Base-by-base conservation (phyloP, 306 rosid genomes). In the Acmispon strigosus region DNA sequence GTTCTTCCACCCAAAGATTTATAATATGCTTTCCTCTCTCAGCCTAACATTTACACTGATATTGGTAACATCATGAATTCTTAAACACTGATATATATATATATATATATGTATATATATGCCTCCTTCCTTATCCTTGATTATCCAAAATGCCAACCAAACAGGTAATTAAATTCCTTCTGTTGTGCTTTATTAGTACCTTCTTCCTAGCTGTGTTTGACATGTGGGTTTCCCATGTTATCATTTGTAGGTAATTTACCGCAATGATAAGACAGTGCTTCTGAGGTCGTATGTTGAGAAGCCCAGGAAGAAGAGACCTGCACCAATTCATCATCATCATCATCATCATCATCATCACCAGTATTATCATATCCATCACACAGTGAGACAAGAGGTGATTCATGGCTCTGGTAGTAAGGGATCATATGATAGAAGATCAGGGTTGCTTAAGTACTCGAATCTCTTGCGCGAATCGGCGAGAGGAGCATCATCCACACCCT, bases 401-500 rank as follows among this genome's bases (percentile, higher is more conserved):
- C 66, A 63, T 24, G 81, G 70, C 3, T 14, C 34, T 59, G 62
- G 39, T 13, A 51, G 54, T 29, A 79, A 76, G 68, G 88, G 84
- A 54, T 27, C 34, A 27, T 80, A 75, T 66, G 82, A 84, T 58
- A 83, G 98, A 79, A 90, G 82, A 79, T 81, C 84, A 39, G 84
- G 89, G 80, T 81, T 92, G 44, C 98, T 92, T 59, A 85, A 47
- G 53, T 86, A 89, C 75, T 86, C 96, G 2, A 86, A 70, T 69
- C 82, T 34, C 9, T 85, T 92, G 22, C 78, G 96, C 0, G 56
- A 68, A 13, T 88, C 92, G 18, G 78, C 86, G 24, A 71, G 51
- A 78, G 69, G 65, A 74, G 45, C 81, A 39, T 59, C 79, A 7
- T 56, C 66, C 52, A 57, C 76, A 10, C 80, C 89, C 59, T 70